phyloP scores from a whole-genome alignment of 441 rosid genomes.

The Euphorbia schlechtendalii region DNA sequence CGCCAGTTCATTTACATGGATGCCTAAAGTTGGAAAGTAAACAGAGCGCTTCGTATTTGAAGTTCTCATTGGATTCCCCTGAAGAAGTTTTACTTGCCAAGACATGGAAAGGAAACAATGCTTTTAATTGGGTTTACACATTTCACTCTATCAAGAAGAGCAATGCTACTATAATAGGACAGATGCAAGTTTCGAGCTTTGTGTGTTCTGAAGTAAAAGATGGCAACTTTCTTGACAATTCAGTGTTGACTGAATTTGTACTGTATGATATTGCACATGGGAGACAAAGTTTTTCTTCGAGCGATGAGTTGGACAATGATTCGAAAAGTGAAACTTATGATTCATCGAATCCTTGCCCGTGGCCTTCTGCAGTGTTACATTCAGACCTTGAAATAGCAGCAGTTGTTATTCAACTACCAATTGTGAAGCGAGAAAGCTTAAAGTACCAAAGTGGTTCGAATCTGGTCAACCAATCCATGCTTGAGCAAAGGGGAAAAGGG shows the following conservation, averaged over 20 bases:
- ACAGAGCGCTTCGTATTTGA: no score
- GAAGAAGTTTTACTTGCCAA: no score
- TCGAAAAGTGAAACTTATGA: no score
- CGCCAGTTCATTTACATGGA: no score
- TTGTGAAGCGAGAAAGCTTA: conserved; percentile 68
- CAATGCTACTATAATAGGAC: conserved; percentile 47
- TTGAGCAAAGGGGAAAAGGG: conserved; percentile 34
- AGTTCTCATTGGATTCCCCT: no score
- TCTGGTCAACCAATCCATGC: conserved; percentile 42
- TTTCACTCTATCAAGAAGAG: conserved; percentile 56
- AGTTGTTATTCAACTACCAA: conserved; percentile 25
- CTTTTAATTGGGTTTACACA: conserved; percentile 18
- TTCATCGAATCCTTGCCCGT: no score
- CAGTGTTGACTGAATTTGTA: conserved; percentile 73
- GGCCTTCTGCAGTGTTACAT: no score
- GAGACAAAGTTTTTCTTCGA: conserved; percentile 30
- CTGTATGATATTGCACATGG: conserved; percentile 62
- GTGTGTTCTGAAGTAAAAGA: conserved; percentile 49
- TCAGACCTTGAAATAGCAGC: no score
- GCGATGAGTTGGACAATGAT: no score
- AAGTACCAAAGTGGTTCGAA: conserved; percentile 41
- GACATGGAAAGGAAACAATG: no score
- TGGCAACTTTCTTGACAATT: conserved; percentile 37
- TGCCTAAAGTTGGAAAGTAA: no score
- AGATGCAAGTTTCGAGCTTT: conserved; percentile 82